phyloP scores from a whole-genome alignment of 169 alveolate genomes.

The Plasmodium ovale region DNA sequence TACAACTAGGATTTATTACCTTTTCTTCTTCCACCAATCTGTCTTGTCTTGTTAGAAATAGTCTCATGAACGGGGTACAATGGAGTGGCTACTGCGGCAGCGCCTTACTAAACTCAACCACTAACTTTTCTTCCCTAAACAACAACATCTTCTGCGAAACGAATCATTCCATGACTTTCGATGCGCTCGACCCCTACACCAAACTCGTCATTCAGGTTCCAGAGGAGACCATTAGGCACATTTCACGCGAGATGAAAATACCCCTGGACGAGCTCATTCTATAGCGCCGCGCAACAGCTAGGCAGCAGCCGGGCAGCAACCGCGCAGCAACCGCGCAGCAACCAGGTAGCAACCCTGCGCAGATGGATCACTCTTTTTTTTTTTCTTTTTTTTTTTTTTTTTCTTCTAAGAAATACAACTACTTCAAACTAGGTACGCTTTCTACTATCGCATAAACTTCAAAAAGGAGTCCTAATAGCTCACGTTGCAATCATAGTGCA shows the following conservation, averaged over 20 bases:
- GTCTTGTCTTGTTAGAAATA: conserved; percentile 67
- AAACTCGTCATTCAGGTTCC: conserved; percentile 74
- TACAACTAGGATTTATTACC: conserved; percentile 64
- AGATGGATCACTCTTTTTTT: too few relatives aligned
- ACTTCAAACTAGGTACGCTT: too few relatives aligned
- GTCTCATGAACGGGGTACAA: conserved; percentile 77
- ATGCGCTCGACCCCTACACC: conserved; percentile 68
- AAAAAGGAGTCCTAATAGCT: too few relatives aligned
- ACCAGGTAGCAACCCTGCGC: too few relatives aligned
- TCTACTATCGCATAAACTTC: too few relatives aligned
- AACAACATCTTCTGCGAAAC: conserved; percentile 51
- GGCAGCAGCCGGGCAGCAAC: too few relatives aligned
- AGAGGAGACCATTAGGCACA: conserved; percentile 51
- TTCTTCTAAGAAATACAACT: too few relatives aligned
- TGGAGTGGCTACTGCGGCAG: conserved; percentile 78
- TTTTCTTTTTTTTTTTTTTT: too few relatives aligned
- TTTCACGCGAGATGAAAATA: conserved; percentile 59
- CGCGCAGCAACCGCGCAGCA: too few relatives aligned
- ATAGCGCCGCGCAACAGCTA: too few relatives aligned
- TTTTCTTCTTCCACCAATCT: conserved; percentile 49
- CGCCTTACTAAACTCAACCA: conserved; percentile 58
- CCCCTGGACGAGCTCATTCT: conserved; percentile 72
- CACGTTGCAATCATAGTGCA: too few relatives aligned
- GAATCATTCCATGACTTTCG: conserved; percentile 3
- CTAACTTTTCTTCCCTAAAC: conserved; percentile 36